Conservation (phyloP, 1,284 basidiomycete species). For the Dichomitus squalens region DNA sequence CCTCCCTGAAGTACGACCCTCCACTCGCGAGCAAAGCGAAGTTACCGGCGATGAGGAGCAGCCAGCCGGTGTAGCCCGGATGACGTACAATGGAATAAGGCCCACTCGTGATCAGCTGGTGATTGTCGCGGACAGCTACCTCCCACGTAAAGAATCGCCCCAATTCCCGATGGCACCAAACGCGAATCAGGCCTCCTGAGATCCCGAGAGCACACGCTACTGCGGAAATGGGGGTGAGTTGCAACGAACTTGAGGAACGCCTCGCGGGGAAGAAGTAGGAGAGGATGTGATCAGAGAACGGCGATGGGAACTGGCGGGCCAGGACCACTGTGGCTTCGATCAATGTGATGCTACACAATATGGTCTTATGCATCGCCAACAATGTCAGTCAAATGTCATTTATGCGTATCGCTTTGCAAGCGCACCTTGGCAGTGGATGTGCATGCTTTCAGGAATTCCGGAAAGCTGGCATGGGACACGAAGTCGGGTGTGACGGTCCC, state of each 20-base stretch:
- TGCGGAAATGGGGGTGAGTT: background rate
- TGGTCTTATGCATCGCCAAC: background rate
- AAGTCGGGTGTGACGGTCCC: background rate
- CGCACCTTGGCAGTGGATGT: background rate
- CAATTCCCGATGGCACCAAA: constrained; percentile 11
- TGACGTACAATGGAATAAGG: constrained; percentile 24
- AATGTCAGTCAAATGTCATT: background rate
- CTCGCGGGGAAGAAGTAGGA: background rate
- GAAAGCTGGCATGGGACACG: background rate
- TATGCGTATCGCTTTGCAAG: background rate
- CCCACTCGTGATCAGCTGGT: constrained; percentile 19
- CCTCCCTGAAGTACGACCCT: constrained; percentile 8
- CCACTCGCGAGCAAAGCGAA: background rate
- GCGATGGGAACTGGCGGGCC: background rate
- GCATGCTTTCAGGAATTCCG: background rate
- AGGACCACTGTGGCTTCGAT: constrained; percentile 4
- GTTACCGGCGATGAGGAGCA: constrained; percentile 3
- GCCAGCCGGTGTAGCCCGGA: constrained; percentile 16
- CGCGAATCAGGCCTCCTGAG: constrained; percentile 5
- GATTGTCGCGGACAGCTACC: constrained; percentile 11
- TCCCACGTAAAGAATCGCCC: constrained; percentile 17
- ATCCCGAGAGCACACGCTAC: background rate
- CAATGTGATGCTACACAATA: background rate
- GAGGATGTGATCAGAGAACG: constrained; percentile 2
- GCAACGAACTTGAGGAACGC: too few relatives aligned